Evolutionary conservation across 1,284 basidiomycete species (phyloP), one percentile per base, ranked within the genome.

Genomic region (Puccinia triticina): DNA sequence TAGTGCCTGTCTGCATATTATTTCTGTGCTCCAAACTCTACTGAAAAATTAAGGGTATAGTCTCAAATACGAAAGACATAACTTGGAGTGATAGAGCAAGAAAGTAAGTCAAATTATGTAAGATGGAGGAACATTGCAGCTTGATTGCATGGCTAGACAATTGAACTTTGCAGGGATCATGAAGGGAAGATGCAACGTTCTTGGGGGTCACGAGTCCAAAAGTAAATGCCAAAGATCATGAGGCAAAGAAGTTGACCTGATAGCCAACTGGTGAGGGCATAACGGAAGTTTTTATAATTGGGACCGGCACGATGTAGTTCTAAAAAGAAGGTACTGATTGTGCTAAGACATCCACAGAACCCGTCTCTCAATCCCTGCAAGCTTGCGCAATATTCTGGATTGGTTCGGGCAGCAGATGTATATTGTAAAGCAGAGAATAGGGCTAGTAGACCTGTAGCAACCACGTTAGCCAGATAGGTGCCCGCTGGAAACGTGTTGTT

Each of bases 301-400:
- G 86, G 86, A 86, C 74, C 88, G 77, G 97, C 88, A 3, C 90
- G 90, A 10, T 89, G 87, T 48, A 94, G 87, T 87, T 99, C 97
- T 3, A 92, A 92, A 1, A 91, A 92, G 86, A 98, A 96, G 16
- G 96, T 99, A 87, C 93, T 95, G 83, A 99, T 90, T 0, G 97
- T 99, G 4, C 93, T 96, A 84, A 99, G 89, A 87, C 94, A 95
- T 11, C 96, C 97, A 86, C 96, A 98, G 86, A 95, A 98, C 2
- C 97, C 97, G 85, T 98, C 93, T 48, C 90, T 89, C 40, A 99
- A 88, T 0, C 93, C 94, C 86, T 93, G 91, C 69, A 96, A 87
- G 26, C 93, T 89, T 55, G 90, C 90, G 85, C 95, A 97, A 61
- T 67, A 61, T 90, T 89, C 37, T 90, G 90, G 26, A 89, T 88